phyloP scores from a whole-genome alignment of 345 rosid genomes.

The Hypericum perforatum region DNA sequence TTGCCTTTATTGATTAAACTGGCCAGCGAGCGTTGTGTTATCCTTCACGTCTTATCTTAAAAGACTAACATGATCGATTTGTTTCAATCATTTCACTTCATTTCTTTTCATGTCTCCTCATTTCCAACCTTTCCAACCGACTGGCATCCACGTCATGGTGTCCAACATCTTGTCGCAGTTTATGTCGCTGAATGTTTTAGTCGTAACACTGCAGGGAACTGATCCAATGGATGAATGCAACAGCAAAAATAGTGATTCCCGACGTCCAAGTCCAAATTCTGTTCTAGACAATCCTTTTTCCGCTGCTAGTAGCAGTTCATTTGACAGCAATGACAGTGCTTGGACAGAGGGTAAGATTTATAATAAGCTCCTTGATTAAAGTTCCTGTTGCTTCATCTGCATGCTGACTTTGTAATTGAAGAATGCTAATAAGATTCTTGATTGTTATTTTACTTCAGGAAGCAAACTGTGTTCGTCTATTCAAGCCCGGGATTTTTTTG shows the following conservation, averaged over 20 bases:
- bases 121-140: too few species aligned
- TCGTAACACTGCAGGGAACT: slow-evolving; percentile 31
- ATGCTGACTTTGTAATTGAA: background rate
- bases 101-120: too few species aligned
- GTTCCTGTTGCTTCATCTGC: background rate
- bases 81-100: too few species aligned
- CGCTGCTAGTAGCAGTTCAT: slow-evolving; percentile 53
- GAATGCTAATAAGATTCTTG: slow-evolving; percentile 4
- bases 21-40: too few species aligned
- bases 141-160: too few species aligned
- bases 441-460: slow-evolving; percentile 27
- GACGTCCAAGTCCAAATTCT: slow-evolving; percentile 67
- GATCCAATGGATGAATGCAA: slow-evolving; percentile 40
- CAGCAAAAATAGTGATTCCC: slow-evolving; percentile 8
- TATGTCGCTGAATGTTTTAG: too few species aligned
- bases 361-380: background rate
- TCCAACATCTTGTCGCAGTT: too few species aligned
- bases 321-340: slow-evolving; percentile 44
- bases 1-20: too few species aligned
- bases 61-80: too few species aligned
- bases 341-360: slow-evolving; percentile 34
- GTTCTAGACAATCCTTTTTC: slow-evolving; percentile 49
- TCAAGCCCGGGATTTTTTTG: slow-evolving; percentile 40
- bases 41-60: too few species aligned
- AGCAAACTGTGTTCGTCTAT: slow-evolving; percentile 40